phyloP scores from a whole-genome alignment of 2,329 filamentous ascomycete species.

The Talaromyces marneffei region DNA sequence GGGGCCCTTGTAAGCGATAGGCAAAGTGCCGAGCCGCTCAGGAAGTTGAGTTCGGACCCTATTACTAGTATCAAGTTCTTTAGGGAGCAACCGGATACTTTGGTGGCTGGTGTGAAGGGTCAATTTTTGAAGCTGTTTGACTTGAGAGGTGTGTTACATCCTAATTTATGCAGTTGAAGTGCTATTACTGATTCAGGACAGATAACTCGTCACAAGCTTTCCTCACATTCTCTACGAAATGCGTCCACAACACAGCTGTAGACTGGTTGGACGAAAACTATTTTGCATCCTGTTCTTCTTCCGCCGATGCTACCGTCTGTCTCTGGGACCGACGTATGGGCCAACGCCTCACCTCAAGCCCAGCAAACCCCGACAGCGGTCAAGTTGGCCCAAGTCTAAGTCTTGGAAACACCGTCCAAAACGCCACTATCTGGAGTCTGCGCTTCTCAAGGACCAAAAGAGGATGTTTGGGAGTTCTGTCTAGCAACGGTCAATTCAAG shows the following conservation, averaged over 20 bases:
- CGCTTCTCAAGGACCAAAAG: slow-evolving; percentile 55
- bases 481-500: slow-evolving; percentile 55
- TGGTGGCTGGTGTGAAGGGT: slow-evolving; percentile 56
- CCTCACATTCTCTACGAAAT: slow-evolving; percentile 50
- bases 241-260: slow-evolving; percentile 60
- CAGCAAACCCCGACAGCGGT: slow-evolving; percentile 29
- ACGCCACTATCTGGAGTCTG: slow-evolving; percentile 56
- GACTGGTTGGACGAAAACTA: slow-evolving; percentile 61
- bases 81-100: slow-evolving; percentile 52
- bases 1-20: slow-evolving; percentile 25
- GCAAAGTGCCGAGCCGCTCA: slow-evolving; percentile 45
- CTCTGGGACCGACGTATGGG: slow-evolving; percentile 57
- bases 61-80: slow-evolving; percentile 63
- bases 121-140: slow-evolving; percentile 59
- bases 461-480: slow-evolving; percentile 54
- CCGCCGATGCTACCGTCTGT: slow-evolving; percentile 53
- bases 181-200: slow-evolving; percentile 16
- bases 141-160: slow-evolving; percentile 46
- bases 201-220: slow-evolving; percentile 36
- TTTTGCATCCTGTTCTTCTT: slow-evolving; percentile 53
- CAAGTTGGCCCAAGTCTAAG: slow-evolving; percentile 51
- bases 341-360: slow-evolving; percentile 31
- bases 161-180: background rate
- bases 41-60: slow-evolving; percentile 55
- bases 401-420: slow-evolving; percentile 50